A percentile compares a stretch with the other conserved stretches of the same genome.
Evolutionary conservation across 2,329 filamentous ascomycete species (phyloP).

Genomic region (Phialophora tarda): DNA sequence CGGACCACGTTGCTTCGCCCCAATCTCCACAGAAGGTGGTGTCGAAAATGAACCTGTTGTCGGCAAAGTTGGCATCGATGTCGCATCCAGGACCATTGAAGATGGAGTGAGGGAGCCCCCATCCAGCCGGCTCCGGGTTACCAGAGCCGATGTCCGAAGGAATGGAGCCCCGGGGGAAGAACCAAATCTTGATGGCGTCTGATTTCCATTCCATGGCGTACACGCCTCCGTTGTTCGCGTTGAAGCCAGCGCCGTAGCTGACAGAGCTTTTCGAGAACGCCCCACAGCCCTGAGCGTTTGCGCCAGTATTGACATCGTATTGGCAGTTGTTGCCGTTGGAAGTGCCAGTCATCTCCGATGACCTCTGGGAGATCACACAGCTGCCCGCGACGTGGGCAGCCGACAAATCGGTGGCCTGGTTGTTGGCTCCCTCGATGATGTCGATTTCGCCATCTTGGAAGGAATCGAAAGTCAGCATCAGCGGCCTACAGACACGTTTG

Average conservation of each 20-base stretch:
- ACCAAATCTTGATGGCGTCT: conserved; percentile 73
- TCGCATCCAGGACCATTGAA: conserved; percentile 48
- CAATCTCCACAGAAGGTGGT: conserved; percentile 62
- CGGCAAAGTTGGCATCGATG: conserved; percentile 48
- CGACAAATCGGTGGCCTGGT: conserved; percentile 49
- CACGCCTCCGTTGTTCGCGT: conserved; percentile 54
- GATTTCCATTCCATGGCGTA: conserved; percentile 79
- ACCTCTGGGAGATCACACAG: conserved; percentile 52
- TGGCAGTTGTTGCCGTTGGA: conserved; percentile 49
- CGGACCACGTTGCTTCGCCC: conserved; percentile 59
- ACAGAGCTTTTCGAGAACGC: conserved; percentile 41
- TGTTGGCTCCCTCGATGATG: conserved; percentile 60
- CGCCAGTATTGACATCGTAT: conserved; percentile 48
- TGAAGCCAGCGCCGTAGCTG: conserved; percentile 61
- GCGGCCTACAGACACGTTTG: background rate
- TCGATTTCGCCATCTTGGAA: conserved; percentile 55
- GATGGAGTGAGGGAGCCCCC: conserved; percentile 54
- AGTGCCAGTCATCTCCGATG: conserved; percentile 54
- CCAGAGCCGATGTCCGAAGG: conserved; percentile 55
- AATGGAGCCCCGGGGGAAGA: conserved; percentile 53
- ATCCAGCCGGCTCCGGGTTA: conserved; percentile 48
- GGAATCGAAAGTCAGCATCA: background rate
- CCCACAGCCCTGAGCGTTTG: conserved; percentile 48
- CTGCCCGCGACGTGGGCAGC: conserved; percentile 55
- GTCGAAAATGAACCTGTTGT: conserved; percentile 56